Evolutionary conservation across 2,329 filamentous ascomycete species (phyloP).

Genomic region (Whalleya microplaca): DNA sequence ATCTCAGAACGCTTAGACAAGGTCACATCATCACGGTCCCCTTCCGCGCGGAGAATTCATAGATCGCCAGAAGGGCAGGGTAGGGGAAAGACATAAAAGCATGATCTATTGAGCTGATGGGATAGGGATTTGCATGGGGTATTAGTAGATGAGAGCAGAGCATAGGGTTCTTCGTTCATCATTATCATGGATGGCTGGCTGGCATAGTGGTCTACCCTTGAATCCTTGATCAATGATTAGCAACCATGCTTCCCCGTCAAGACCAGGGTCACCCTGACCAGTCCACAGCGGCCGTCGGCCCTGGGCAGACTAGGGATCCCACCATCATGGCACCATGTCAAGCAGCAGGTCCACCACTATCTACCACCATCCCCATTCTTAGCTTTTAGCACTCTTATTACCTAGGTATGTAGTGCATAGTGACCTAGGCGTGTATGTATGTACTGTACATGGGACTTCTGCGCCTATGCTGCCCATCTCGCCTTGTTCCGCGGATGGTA

Average conservation of each 20-base stretch:
- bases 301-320: constrained; percentile 31
- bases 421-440: constrained; percentile 2
- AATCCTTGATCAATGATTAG: constrained; percentile 37
- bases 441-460: not conserved
- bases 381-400: constrained; percentile 31
- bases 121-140: constrained; percentile 11
- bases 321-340: constrained; percentile 37
- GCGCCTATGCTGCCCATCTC: not conserved
- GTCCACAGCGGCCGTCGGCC: constrained; percentile 32
- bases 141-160: constrained; percentile 16
- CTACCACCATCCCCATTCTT: constrained; percentile 25
- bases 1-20: constrained; percentile 28
- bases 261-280: constrained; percentile 35
- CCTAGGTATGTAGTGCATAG: constrained; percentile 11
- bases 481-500: not conserved
- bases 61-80: constrained; percentile 28
- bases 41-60: constrained; percentile 32
- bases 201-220: constrained; percentile 26
- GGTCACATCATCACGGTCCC: constrained; percentile 28
- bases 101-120: constrained; percentile 9
- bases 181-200: constrained; percentile 15
- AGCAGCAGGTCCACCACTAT: constrained; percentile 29
- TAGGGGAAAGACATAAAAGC: constrained; percentile 7
- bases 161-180: constrained; percentile 25
- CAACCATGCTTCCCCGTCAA: constrained; percentile 34